Evolutionary conservation across 1,284 basidiomycete species (phyloP), one percentile per base, ranked within the genome.

Genomic region (Meripilus lineatus): DNA sequence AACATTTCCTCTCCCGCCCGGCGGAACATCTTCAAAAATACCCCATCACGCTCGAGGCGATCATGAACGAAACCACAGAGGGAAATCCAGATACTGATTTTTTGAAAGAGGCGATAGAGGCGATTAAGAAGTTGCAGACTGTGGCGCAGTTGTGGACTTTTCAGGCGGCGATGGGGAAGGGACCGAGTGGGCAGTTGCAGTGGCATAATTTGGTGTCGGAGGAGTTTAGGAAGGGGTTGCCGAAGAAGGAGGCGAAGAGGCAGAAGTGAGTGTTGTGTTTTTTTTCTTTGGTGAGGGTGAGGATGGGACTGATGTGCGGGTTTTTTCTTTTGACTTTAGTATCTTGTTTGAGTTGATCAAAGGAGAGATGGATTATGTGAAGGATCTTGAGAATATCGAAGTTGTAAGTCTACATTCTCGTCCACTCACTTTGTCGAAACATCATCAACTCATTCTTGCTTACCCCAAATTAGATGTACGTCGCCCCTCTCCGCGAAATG

Each of bases 331-430:
- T 32, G 14, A 17, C 35, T 49, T 24, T 50, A 93, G 90, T 33
- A 81, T 89, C 52, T 94, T 98, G 39, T 95, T 94, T 57, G 95
- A 99, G 66, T 70, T 98, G 38, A 95, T 99, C 59, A 88, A 94
- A 58, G 89, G 88, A 46, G 95, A 99, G 67, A 94, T 95, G 84
- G 81, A 84, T 41, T 98, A 97, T 61, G 89, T 96, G 10, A 84
- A 84, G 46, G 96, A 99, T 70, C 67, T 99, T 22, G 88, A 94
- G 58, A 85, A 88, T 44, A 86, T 98, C 45, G 87, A 92, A 49
- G 75, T 70, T 42, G 89, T 91, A 47, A 41, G 79, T 64, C n/a
- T n/a, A n/a, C n/a, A n/a, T n/a, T n/a, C n/a, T n/a, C n/a, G n/a
- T n/a, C n/a, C n/a, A n/a, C n/a, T 37, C 30, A 17, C 50, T 48